These are phyloP conservation scores for Hemerocallis citrina DNA, from an alignment of 106 monocot species.

Conservation along the genomic window DNA sequence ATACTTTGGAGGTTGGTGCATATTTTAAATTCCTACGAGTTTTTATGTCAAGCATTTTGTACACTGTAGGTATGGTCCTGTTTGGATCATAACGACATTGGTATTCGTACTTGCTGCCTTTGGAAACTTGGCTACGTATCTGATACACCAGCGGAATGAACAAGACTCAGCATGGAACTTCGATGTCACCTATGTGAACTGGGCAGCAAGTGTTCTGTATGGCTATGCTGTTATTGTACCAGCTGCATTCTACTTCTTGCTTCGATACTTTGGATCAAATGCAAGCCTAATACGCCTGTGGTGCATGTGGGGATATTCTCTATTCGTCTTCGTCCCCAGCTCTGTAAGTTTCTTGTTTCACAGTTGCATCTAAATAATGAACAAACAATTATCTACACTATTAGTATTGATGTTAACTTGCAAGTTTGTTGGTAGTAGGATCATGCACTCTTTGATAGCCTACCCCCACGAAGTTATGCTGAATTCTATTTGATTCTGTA, in stretches of 20 bases:
- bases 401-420: background rate
- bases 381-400: background rate
- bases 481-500: background rate
- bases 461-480: background rate
- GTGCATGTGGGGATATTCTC: constrained; percentile 98
- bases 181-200: constrained; percentile 84
- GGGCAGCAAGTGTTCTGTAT: constrained; percentile 75
- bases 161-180: constrained; percentile 61
- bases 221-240: constrained; percentile 60
- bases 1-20: background rate
- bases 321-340: constrained; percentile 79
- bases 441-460: background rate
- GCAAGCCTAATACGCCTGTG: constrained; percentile 65
- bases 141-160: constrained; percentile 45
- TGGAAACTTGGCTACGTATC: constrained; percentile 86
- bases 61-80: constrained; percentile 61
- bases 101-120: constrained; percentile 76
- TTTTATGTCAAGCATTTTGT: background rate
- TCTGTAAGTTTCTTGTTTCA: constrained; percentile 47
- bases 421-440: background rate
- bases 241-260: constrained; percentile 71
- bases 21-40: background rate
- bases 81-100: constrained; percentile 87
- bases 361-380: background rate
- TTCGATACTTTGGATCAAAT: constrained; percentile 64